These are phyloP conservation scores for Metschnikowia shivogae DNA, from an alignment of 805 yeast genomes.

Conservation along the genomic window DNA sequence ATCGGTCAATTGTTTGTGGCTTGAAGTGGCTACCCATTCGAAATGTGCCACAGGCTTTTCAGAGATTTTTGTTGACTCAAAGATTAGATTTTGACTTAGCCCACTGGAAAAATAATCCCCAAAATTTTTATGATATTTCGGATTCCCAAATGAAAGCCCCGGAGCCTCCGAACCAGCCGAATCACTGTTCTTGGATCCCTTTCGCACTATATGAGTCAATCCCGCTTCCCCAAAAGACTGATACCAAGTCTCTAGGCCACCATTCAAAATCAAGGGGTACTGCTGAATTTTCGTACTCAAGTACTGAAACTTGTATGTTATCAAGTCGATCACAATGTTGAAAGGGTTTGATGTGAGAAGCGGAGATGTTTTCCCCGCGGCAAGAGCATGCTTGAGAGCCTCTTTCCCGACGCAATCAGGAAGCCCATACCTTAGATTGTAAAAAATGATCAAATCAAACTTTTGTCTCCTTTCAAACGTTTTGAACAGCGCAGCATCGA, in stretches of 20 bases:
- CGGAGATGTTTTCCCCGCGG: conserved; percentile 33
- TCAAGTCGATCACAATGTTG: conserved; percentile 36
- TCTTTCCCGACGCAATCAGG: conserved; percentile 27
- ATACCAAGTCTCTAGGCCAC: conserved; percentile 37
- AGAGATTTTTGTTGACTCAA: neutral
- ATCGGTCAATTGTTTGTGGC: neutral
- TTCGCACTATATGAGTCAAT: conserved; percentile 4
- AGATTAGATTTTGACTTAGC: neutral
- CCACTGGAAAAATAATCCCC: conserved; percentile 15
- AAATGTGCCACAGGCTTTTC: neutral
- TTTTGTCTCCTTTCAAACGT: conserved; percentile 49
- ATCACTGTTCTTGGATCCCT: neutral
- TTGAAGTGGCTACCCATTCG: neutral
- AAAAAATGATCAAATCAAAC: conserved; percentile 63
- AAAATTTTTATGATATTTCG: conserved; percentile 12
- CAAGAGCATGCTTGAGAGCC: conserved; percentile 33
- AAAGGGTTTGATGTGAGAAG: conserved; percentile 55
- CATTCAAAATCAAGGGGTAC: conserved; percentile 32
- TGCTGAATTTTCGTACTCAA: conserved; percentile 30
- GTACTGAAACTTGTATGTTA: conserved; percentile 30
- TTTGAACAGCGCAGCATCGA: conserved; percentile 53
- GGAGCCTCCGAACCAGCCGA: conserved; percentile 16
- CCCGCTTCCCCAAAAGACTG: conserved; percentile 26
- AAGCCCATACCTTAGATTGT: conserved; percentile 47
- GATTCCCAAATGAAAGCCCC: neutral